Percentiles rank a stretch among this genome's conserved stretches.
These are phyloP conservation scores for Phytophthora melonis DNA, from an alignment of 352 stramenopile species.

Conservation along the genomic window DNA sequence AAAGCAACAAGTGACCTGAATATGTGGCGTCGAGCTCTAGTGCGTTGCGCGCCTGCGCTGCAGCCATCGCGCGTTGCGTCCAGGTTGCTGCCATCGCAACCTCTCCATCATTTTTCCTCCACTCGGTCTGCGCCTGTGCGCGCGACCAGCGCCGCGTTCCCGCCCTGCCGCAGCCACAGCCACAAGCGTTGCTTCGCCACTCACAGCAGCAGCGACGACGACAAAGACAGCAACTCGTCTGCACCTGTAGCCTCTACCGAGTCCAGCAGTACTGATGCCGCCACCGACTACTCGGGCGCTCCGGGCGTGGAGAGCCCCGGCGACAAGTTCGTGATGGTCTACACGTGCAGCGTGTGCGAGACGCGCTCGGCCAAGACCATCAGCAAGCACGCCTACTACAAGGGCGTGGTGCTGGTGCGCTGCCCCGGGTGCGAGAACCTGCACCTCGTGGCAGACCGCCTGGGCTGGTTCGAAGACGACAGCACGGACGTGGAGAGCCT, in stretches of 20 bases:
- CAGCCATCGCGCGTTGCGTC: slow-evolving; percentile 11
- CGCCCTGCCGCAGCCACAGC: slow-evolving; percentile 11
- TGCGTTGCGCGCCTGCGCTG: slow-evolving; percentile 23
- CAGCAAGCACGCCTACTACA: slow-evolving; percentile 96
- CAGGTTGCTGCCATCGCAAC: not conserved
- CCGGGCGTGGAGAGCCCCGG: slow-evolving; percentile 82
- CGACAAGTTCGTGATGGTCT: slow-evolving; percentile 98
- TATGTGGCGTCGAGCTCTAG: slow-evolving; percentile 44
- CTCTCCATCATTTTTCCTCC: not conserved
- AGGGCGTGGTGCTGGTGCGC: slow-evolving; percentile 97
- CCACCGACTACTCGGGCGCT: slow-evolving; percentile 37
- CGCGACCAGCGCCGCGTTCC: not conserved
- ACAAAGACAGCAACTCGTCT: slow-evolving; percentile 6
- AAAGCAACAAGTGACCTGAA: not conserved
- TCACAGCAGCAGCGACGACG: slow-evolving; percentile 15
- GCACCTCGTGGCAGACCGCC: slow-evolving; percentile 97
- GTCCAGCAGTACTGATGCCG: not conserved
- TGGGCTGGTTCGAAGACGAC: slow-evolving; percentile 95
- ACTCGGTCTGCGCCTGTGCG: not conserved
- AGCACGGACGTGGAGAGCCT: slow-evolving; percentile 90
- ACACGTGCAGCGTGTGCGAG: slow-evolving; percentile 98
- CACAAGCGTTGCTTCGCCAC: slow-evolving; percentile 26
- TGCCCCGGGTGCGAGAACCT: slow-evolving; percentile 98
- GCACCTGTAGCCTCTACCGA: slow-evolving; percentile 8
- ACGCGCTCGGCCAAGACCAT: slow-evolving; percentile 98